phyloP scores from a whole-genome alignment of 495 filamentous ascomycete species.

The Lasiosphaeria hispida region DNA sequence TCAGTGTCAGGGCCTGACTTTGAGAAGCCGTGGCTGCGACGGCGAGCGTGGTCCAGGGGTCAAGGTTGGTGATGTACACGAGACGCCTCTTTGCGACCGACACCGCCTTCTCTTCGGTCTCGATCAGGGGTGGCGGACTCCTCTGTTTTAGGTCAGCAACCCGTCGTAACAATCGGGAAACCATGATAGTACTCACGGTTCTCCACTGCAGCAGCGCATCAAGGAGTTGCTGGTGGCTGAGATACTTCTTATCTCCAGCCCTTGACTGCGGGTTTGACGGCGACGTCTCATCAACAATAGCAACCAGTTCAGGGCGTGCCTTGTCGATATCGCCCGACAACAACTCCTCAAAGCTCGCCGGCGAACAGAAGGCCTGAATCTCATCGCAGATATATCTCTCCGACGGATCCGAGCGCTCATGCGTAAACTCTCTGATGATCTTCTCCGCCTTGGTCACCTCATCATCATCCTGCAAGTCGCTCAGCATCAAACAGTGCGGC shows the following conservation, averaged over 20 bases:
- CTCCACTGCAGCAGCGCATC: not conserved
- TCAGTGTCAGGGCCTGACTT: slow-evolving; percentile 6
- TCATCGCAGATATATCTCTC: slow-evolving; percentile 18
- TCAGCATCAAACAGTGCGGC: slow-evolving; percentile 7
- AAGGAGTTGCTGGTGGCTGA: slow-evolving; percentile 8
- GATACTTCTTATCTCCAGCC: slow-evolving; percentile 1
- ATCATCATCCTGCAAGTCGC: slow-evolving; percentile 8
- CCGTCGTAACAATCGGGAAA: not conserved
- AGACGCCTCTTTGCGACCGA: not conserved
- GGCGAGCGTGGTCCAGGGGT: slow-evolving; percentile 12
- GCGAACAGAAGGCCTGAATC: slow-evolving; percentile 16
- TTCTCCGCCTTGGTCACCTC: not conserved
- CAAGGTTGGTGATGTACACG: slow-evolving; percentile 19
- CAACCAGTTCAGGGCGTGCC: not conserved
- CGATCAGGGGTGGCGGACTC: not conserved
- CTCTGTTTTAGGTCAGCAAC: not conserved
- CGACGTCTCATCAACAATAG: slow-evolving; percentile 16
- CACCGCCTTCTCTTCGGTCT: not conserved
- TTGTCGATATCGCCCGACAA: not conserved
- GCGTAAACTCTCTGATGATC: slow-evolving; percentile 11
- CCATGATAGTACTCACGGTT: not conserved
- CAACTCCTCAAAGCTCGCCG: not conserved
- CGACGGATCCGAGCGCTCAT: slow-evolving; percentile 5
- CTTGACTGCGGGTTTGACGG: not conserved
- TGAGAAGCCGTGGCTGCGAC: slow-evolving; percentile 14